Percentiles rank a stretch among this genome's conserved stretches.
Conservation (phyloP, 495 filamentous ascomycete species). For the Aspergillus wentii region DNA sequence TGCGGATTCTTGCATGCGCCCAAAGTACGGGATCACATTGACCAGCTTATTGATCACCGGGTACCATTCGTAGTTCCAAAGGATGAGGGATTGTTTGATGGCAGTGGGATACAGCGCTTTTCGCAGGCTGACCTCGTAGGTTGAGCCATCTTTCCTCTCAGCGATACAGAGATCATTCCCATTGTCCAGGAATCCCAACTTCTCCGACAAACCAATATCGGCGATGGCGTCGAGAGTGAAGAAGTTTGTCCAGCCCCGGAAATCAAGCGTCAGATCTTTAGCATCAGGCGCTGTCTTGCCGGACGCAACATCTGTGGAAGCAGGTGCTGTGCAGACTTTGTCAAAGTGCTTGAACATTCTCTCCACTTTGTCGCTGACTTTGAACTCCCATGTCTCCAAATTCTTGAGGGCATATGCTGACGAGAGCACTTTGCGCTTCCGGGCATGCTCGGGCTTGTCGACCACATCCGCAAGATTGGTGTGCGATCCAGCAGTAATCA, state of each 20-base stretch:
- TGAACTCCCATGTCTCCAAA: constrained; percentile 51
- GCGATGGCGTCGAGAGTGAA: constrained; percentile 49
- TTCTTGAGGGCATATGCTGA: constrained; percentile 51
- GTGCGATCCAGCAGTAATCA: constrained; percentile 32
- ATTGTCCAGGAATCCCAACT: constrained; percentile 46
- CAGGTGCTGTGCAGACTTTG: constrained; percentile 20
- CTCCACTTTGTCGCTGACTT: constrained; percentile 48
- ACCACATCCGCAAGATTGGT: constrained; percentile 42
- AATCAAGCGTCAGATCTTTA: constrained; percentile 31
- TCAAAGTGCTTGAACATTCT: constrained; percentile 39
- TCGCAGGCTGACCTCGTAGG: constrained; percentile 34
- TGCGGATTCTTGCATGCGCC: constrained; percentile 17
- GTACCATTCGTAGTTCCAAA: constrained; percentile 49
- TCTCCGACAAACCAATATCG: constrained; percentile 47
- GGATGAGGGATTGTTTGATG: constrained; percentile 31
- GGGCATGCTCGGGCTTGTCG: constrained; percentile 42
- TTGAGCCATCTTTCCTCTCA: constrained; percentile 36
- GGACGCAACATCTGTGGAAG: constrained; percentile 16
- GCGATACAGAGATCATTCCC: constrained; percentile 38
- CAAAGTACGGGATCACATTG: constrained; percentile 29
- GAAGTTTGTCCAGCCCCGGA: constrained; percentile 40
- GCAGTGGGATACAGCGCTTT: constrained; percentile 44
- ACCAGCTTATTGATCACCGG: constrained; percentile 20
- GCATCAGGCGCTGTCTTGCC: constrained; percentile 19
- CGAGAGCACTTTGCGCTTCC: constrained; percentile 47